A percentile compares a stretch with the other conserved stretches of the same genome.
Conservation (phyloP, 2,329 filamentous ascomycete species). For the Arthrobotrys entomopaga region DNA sequence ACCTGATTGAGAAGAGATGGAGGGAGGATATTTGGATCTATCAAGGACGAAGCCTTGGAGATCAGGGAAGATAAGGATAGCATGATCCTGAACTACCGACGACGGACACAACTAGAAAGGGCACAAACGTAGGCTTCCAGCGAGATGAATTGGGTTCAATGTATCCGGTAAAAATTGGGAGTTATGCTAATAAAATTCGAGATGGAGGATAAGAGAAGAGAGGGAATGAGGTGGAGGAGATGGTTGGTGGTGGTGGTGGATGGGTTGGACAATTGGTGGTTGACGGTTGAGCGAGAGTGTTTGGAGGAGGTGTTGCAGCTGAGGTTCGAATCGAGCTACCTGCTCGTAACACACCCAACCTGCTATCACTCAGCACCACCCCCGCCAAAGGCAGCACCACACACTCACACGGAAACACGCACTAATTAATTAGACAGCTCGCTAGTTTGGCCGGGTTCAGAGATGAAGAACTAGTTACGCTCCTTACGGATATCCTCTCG, state of each 20-base stretch:
- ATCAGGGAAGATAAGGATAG: conserved; percentile 51
- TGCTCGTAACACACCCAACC: not conserved
- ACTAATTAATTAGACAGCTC: too few relatives aligned
- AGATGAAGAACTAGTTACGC: too few relatives aligned
- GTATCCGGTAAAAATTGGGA: not conserved
- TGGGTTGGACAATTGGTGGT: too few relatives aligned
- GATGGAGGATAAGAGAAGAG: not conserved
- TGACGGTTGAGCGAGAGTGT: conserved; percentile 2
- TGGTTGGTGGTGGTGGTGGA: conserved; percentile 13
- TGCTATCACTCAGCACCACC: not conserved
- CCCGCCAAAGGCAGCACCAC: not conserved
- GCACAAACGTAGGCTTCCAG: not conserved
- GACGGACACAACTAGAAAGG: not conserved
- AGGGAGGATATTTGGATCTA: conserved; percentile 65
- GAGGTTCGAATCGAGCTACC: conserved; percentile 5
- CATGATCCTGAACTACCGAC: conserved; percentile 35
- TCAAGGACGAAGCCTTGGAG: conserved; percentile 55
- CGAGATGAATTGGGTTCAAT: conserved; percentile 1
- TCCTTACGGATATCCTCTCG: too few relatives aligned
- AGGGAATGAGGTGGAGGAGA: not conserved
- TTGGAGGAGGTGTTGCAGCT: conserved; percentile 9
- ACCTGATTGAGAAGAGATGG: conserved; percentile 83
- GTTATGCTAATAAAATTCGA: not conserved
- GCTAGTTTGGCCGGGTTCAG: too few relatives aligned
- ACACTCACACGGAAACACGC: not conserved